These are phyloP conservation scores for Telopea speciosissima DNA, from an alignment of 177 flowering plant species.

Conservation along the genomic window DNA sequence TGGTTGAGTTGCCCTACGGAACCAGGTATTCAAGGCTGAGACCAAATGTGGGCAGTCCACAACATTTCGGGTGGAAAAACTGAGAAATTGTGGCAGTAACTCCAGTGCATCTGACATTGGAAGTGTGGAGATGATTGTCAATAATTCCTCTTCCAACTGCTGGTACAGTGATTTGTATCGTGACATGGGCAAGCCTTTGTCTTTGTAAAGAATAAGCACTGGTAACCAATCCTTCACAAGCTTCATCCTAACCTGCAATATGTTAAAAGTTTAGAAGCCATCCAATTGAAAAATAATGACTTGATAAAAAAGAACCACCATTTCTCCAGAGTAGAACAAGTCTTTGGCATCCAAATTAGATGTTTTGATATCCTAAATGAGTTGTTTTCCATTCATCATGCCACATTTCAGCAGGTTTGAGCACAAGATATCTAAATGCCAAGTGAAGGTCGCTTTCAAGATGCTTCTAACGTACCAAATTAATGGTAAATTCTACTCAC, in stretches of 20 bases:
- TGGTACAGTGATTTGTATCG: conserved; percentile 44
- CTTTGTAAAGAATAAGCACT: conserved; percentile 73
- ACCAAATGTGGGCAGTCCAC: conserved; percentile 88
- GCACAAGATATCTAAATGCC: too few species aligned
- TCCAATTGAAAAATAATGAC: too few species aligned
- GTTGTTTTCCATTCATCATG: too few species aligned
- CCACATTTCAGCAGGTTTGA: too few species aligned
- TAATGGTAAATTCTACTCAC: too few species aligned
- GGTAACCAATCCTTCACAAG: conserved; percentile 92
- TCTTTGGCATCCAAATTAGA: too few species aligned
- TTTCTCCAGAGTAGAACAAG: too few species aligned
- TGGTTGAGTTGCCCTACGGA: conserved; percentile 64
- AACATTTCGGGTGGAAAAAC: conserved; percentile 79
- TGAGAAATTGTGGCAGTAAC: conserved; percentile 73
- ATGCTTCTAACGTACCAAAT: too few species aligned
- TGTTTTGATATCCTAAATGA: too few species aligned
- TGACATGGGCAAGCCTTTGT: conserved; percentile 34
- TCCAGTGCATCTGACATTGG: conserved; percentile 77
- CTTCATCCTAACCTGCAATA: conserved; percentile 68
- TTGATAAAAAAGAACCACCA: too few species aligned
- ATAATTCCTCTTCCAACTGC: conserved; percentile 75
- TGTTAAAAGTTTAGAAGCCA: too few species aligned
- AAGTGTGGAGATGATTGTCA: conserved; percentile 76
- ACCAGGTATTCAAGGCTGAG: conserved; percentile 87
- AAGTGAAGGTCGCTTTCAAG: too few species aligned